These are phyloP conservation scores for Shiraia bambusicola DNA, from an alignment of 2,329 filamentous ascomycete genomes.

Conservation along the genomic window DNA sequence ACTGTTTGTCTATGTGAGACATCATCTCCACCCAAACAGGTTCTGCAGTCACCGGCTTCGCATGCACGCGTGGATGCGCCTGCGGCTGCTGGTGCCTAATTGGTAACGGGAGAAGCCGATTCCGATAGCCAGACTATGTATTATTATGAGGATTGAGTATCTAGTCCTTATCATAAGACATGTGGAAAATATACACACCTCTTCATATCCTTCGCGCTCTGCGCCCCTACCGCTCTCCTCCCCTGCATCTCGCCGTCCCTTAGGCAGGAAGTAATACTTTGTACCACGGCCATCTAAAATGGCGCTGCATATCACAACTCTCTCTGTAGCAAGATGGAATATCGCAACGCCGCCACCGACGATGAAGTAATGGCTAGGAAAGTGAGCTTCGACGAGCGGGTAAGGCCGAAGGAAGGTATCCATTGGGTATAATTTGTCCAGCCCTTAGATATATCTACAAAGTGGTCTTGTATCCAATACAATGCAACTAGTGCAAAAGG, in stretches of 20 bases:
- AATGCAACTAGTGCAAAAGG: neutral
- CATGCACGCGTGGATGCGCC: conserved; percentile 32
- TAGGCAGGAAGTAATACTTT: conserved; percentile 52
- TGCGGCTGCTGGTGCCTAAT: conserved; percentile 48
- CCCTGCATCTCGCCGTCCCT: conserved; percentile 51
- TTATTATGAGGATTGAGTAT: conserved; percentile 1
- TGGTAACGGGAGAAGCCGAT: conserved; percentile 51
- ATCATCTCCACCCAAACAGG: conserved; percentile 51
- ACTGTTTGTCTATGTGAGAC: conserved; percentile 44
- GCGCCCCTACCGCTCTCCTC: conserved; percentile 49
- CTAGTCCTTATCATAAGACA: neutral
- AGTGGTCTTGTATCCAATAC: neutral
- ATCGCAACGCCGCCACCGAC: conserved; percentile 50
- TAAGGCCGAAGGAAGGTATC: too few species aligned
- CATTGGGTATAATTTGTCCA: too few species aligned
- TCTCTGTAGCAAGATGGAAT: conserved; percentile 50
- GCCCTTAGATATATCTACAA: too few species aligned
- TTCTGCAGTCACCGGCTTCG: conserved; percentile 42
- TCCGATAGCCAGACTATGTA: conserved; percentile 49
- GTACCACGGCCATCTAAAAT: conserved; percentile 29
- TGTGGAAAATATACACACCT: conserved; percentile 31
- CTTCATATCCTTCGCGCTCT: conserved; percentile 54
- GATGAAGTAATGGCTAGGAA: conserved; percentile 31
- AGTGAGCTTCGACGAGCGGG: conserved; percentile 28
- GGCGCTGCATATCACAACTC: conserved; percentile 54